These are phyloP conservation scores for Ophiobolus disseminans DNA, from an alignment of 2,329 filamentous ascomycete genomes.

Conservation along the genomic window DNA sequence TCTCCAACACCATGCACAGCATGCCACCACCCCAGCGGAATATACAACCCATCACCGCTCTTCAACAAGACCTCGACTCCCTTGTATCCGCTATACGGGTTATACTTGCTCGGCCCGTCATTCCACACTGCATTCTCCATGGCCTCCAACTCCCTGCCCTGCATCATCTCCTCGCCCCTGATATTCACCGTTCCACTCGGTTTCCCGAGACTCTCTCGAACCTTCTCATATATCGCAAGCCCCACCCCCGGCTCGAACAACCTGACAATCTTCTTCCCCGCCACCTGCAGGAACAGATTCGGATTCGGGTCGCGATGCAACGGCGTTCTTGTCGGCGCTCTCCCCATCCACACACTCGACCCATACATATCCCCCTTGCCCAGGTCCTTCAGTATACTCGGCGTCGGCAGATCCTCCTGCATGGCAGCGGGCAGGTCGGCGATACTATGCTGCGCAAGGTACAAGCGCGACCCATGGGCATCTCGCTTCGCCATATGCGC, in stretches of 20 bases:
- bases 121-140: conserved; percentile 77
- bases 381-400: conserved; percentile 65
- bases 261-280: conserved; percentile 74
- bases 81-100: conserved; percentile 8
- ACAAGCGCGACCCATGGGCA: conserved; percentile 60
- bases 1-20: conserved; percentile 71
- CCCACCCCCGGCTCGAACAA: conserved; percentile 72
- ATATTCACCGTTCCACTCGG: conserved; percentile 58
- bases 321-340: conserved; percentile 86
- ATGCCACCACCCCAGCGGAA: conserved; percentile 88
- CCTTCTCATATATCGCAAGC: conserved; percentile 65
- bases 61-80: conserved; percentile 57
- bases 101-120: conserved; percentile 16
- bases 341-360: conserved; percentile 86
- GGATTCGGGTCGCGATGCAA: conserved; percentile 93
- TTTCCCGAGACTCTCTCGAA: conserved; percentile 53
- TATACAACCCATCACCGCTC: conserved; percentile 76
- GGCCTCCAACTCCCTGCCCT: conserved; percentile 70
- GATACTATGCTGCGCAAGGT: conserved; percentile 84
- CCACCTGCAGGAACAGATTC: conserved; percentile 87
- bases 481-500: conserved; percentile 56
- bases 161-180: conserved; percentile 90
- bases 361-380: conserved; percentile 86
- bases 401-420: conserved; percentile 71
- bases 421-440: conserved; percentile 69